A percentile compares a stretch with the other conserved stretches of the same genome.
Evolutionary conservation across 2,329 filamentous ascomycete genomes (phyloP).

Genomic region (Neurospora sp.): DNA sequence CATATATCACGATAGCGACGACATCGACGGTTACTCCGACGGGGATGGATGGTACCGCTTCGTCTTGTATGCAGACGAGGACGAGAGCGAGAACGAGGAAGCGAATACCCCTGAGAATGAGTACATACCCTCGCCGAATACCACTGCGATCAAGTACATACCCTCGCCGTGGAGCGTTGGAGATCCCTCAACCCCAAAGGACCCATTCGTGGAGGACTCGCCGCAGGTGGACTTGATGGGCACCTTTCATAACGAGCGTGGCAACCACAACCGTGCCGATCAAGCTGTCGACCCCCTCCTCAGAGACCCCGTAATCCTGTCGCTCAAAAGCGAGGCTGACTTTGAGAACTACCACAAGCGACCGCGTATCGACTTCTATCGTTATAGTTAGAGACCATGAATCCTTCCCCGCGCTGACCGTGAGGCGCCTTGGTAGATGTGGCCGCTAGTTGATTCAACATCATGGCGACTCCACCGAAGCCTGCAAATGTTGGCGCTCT

Average conservation of each 20-base stretch:
- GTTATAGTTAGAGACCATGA: not conserved
- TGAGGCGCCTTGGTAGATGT: not conserved
- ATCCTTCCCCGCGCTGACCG: not conserved
- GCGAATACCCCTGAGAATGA: not conserved
- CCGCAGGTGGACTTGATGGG: not conserved
- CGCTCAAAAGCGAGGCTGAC: not conserved
- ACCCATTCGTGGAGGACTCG: not conserved
- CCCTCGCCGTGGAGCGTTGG: not conserved
- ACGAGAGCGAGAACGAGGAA: not conserved
- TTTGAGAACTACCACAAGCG: not conserved
- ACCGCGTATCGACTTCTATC: not conserved
- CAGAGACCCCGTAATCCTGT: not conserved
- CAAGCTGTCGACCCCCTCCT: not conserved
- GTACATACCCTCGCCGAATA: not conserved
- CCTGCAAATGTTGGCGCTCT: not conserved
- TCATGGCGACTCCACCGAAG: not conserved
- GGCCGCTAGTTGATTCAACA: not conserved
- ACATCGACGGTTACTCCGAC: not conserved
- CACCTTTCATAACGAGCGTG: not conserved
- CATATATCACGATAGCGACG: not conserved
- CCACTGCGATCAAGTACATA: not conserved
- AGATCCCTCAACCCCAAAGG: not conserved
- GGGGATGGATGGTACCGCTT: not conserved
- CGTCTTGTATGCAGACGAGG: not conserved
- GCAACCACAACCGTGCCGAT: not conserved